Evolutionary conservation across 805 yeast species (phyloP).

Genomic region (Soucietia sequanensis): DNA sequence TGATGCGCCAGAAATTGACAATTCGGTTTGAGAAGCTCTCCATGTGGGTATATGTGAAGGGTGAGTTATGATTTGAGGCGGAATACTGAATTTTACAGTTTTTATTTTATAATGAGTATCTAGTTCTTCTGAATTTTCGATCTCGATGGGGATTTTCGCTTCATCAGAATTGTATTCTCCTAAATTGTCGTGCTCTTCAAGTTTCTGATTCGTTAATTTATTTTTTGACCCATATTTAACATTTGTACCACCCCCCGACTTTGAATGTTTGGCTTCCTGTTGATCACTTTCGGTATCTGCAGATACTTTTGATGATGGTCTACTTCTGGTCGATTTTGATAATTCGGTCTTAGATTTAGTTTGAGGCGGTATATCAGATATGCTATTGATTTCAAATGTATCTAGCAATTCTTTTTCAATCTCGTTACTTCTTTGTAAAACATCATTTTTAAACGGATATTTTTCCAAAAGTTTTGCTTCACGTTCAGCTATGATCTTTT

Average conservation of each 20-base stretch:
- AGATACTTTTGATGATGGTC: background rate
- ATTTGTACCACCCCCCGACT: no score
- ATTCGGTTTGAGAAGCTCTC: slow-evolving; percentile 28
- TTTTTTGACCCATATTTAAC: background rate
- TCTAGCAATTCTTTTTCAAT: slow-evolving; percentile 19
- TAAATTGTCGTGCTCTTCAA: slow-evolving; percentile 6
- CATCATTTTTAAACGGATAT: slow-evolving; percentile 35
- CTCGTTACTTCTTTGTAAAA: slow-evolving; percentile 20
- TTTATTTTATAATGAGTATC: slow-evolving; percentile 24
- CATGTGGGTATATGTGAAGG: slow-evolving; percentile 46
- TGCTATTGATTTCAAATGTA: slow-evolving; percentile 3
- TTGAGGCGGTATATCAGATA: background rate
- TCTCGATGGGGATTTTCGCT: no score
- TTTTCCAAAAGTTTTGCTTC: slow-evolving; percentile 27
- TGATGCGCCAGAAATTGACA: slow-evolving; percentile 6
- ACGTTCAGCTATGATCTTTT: slow-evolving; percentile 33
- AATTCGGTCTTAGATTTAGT: background rate
- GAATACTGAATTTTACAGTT: slow-evolving; percentile 28
- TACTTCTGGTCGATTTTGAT: background rate
- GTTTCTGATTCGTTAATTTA: background rate
- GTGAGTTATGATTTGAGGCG: slow-evolving; percentile 38
- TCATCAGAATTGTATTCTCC: slow-evolving; percentile 6
- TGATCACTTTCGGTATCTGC: no score
- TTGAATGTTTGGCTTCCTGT: no score
- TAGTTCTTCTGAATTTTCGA: slow-evolving; percentile 10